A percentile compares a stretch with the other conserved stretches of the same genome.
Conservation (phyloP, 176 grass and related monocot species). For the Carex pumila region DNA sequence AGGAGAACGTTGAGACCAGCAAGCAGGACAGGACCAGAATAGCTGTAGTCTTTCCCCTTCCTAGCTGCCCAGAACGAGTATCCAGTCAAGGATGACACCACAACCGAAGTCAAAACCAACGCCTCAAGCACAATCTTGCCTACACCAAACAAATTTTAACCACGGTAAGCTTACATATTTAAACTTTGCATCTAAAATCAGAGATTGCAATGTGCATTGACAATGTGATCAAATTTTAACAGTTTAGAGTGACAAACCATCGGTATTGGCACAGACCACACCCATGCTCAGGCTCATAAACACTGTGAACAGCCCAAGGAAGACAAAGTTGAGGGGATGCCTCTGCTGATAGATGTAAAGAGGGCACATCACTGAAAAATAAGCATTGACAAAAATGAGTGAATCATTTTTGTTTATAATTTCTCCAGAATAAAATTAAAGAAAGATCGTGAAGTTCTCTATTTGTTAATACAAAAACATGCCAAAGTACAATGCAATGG, state of each 20-base stretch:
- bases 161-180: constrained; percentile 3
- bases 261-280: constrained; percentile 92
- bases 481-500: neutral
- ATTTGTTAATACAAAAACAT: neutral
- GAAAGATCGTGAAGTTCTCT: neutral
- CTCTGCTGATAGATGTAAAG: constrained; percentile 91
- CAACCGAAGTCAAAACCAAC: constrained; percentile 76
- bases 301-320: constrained; percentile 85
- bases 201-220: neutral
- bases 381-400: neutral
- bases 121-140: constrained; percentile 96
- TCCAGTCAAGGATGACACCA: constrained; percentile 80
- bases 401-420: neutral
- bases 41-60: constrained; percentile 96
- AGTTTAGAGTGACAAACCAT: constrained; percentile 38
- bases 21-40: constrained; percentile 69
- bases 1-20: constrained; percentile 70
- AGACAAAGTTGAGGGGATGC: constrained; percentile 81
- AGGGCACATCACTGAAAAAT: constrained; percentile 62
- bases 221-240: neutral
- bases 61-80: constrained; percentile 97
- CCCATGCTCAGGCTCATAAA: constrained; percentile 96
- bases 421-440: neutral
- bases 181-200: neutral
- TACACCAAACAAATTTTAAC: constrained; percentile 28